Evolutionary conservation across 2,329 filamentous ascomycete genomes (phyloP).

Genomic region (Rhynchosporium graminicola): DNA sequence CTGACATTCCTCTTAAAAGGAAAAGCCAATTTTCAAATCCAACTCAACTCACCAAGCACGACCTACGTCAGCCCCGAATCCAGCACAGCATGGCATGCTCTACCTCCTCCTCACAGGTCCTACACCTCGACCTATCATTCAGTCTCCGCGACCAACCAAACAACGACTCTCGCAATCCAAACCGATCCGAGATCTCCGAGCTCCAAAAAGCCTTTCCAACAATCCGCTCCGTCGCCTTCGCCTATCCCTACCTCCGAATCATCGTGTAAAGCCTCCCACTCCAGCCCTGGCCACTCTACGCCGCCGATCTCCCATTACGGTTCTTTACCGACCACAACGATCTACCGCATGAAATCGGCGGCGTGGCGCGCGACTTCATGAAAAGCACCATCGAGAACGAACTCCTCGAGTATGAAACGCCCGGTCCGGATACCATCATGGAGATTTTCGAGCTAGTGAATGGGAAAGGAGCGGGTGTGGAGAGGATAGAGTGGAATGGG

Average conservation of each 20-base stretch:
- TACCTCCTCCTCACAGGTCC: too few species aligned
- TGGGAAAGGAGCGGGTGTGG: neutral
- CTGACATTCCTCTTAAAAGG: too few species aligned
- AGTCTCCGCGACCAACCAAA: neutral
- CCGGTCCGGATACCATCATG: neutral
- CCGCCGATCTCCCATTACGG: neutral
- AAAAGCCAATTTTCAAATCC: too few species aligned
- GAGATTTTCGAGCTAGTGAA: neutral
- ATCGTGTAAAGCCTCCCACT: neutral
- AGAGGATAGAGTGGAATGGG: neutral
- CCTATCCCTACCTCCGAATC: neutral
- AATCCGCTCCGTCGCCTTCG: neutral
- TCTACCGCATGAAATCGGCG: neutral
- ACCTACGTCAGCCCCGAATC: too few species aligned
- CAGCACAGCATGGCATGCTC: too few species aligned
- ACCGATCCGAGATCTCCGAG: neutral
- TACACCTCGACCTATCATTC: neutral
- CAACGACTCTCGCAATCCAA: neutral
- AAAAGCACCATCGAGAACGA: neutral
- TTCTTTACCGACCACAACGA: neutral
- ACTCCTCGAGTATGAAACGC: neutral
- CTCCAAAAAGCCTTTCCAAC: neutral
- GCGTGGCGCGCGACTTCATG: neutral
- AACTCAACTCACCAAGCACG: too few species aligned
- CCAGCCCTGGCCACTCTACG: neutral